Conservation (phyloP, 805 yeast genomes). For the Candida ipomoeae region DNA sequence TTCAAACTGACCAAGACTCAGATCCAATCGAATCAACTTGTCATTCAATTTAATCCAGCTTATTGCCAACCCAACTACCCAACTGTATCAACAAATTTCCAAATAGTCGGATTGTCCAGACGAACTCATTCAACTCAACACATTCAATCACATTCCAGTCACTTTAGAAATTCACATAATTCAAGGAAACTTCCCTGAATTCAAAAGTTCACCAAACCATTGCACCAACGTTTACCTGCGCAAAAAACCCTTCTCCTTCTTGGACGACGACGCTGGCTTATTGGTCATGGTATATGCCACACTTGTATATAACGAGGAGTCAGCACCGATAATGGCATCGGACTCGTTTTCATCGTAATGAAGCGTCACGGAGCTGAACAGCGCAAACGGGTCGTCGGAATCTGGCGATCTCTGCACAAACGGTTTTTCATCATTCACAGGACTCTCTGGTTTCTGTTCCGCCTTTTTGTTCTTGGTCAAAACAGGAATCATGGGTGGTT, state of each 20-base stretch:
- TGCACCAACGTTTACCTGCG: slow-evolving; percentile 26
- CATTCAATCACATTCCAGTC: too few relatives aligned
- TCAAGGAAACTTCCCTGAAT: too few relatives aligned
- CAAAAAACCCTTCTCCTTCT: slow-evolving; percentile 28
- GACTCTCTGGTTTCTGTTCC: slow-evolving; percentile 14
- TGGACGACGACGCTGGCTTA: slow-evolving; percentile 15
- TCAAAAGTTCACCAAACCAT: background rate
- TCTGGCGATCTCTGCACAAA: slow-evolving; percentile 21
- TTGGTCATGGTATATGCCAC: slow-evolving; percentile 53
- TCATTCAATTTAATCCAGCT: too few relatives aligned
- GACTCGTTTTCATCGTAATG: slow-evolving; percentile 60
- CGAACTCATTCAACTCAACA: too few relatives aligned
- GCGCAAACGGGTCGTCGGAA: slow-evolving; percentile 69
- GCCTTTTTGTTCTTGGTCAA: slow-evolving; percentile 37
- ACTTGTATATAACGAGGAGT: slow-evolving; percentile 43
- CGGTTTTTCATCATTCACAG: slow-evolving; percentile 31
- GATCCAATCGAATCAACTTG: too few relatives aligned
- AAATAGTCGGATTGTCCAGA: too few relatives aligned
- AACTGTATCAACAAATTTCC: too few relatives aligned
- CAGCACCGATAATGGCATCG: slow-evolving; percentile 44
- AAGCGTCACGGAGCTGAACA: slow-evolving; percentile 81
- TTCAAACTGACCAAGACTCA: too few relatives aligned
- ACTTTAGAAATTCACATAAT: too few relatives aligned
- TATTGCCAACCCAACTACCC: too few relatives aligned
- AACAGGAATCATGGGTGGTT: slow-evolving; percentile 94